Conservation (phyloP, 2,329 filamentous ascomycete species). For the Venturia nashicola region DNA sequence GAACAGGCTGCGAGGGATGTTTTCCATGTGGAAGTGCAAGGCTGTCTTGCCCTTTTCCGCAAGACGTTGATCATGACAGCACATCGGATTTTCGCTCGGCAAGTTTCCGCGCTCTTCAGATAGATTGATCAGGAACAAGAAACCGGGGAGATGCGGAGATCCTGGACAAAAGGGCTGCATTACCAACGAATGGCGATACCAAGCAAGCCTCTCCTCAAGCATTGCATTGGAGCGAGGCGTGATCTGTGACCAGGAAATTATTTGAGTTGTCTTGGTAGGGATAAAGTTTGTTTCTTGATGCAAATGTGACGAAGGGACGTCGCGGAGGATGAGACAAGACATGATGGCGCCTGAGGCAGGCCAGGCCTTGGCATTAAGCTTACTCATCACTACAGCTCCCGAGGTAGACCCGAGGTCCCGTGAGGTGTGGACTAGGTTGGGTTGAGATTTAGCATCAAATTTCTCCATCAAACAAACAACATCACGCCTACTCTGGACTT, state of each 20-base stretch:
- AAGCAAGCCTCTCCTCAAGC: background rate
- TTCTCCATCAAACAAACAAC: background rate
- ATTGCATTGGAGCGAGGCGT: background rate
- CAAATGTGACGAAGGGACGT: background rate
- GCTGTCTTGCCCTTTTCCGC: background rate
- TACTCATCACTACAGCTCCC: no score
- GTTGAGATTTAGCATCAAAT: no score
- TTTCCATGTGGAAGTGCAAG: background rate
- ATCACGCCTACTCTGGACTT: background rate
- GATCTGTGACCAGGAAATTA: background rate
- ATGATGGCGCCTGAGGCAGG: no score
- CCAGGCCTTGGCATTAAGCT: background rate
- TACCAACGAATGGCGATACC: background rate
- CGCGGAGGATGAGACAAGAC: no score
- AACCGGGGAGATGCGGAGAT: background rate
- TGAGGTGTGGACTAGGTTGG: no score
- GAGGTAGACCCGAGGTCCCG: no score
- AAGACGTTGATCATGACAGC: background rate
- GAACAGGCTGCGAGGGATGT: background rate
- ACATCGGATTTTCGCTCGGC: background rate
- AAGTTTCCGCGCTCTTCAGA: background rate
- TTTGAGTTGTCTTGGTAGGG: background rate
- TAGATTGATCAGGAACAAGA: background rate
- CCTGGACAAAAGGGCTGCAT: background rate
- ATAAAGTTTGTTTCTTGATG: slow-evolving; percentile 1